Percentiles rank a stretch among this genome's conserved stretches.
Evolutionary conservation across 192 early-diverging fungal genomes (phyloP).

Genomic region (Podila verticillata): DNA sequence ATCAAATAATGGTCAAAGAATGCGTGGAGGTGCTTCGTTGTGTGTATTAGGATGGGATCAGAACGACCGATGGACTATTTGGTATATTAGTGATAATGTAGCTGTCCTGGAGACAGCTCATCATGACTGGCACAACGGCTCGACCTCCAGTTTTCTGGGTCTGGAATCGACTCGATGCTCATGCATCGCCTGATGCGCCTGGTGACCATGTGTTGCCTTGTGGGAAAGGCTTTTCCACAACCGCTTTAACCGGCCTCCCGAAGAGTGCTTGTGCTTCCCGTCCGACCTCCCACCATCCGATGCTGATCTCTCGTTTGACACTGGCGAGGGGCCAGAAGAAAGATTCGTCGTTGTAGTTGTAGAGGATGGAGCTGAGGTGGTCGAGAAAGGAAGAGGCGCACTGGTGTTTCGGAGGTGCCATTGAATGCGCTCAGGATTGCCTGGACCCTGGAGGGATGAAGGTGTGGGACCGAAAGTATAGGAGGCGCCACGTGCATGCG

Average conservation of each 20-base stretch:
- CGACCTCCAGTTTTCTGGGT: not conserved
- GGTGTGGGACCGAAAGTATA: too few species aligned
- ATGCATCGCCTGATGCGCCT: not conserved
- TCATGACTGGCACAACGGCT: too few species aligned
- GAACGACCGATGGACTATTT: too few species aligned
- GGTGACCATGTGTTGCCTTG: not conserved
- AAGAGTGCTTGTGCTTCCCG: not conserved
- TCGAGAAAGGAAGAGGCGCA: not conserved
- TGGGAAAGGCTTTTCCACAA: slow-evolving; percentile 37
- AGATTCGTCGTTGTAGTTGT: not conserved
- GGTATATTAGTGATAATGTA: too few species aligned
- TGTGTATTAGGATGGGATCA: too few species aligned
- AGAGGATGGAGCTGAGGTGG: not conserved
- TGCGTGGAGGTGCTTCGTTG: too few species aligned
- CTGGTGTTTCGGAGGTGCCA: slow-evolving; percentile 19
- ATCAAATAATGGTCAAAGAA: too few species aligned
- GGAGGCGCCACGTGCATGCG: not conserved
- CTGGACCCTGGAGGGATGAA: not conserved
- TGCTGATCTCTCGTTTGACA: too few species aligned
- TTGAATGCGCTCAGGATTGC: not conserved
- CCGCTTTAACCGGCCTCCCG: slow-evolving; percentile 11
- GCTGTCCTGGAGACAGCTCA: too few species aligned
- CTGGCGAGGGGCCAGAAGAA: not conserved
- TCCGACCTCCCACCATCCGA: too few species aligned
- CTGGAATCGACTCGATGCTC: not conserved